A percentile compares a stretch with the other conserved stretches of the same genome.
Evolutionary conservation across 805 yeast genomes (phyloP).

Genomic region (Debaryomyces prosopidis): DNA sequence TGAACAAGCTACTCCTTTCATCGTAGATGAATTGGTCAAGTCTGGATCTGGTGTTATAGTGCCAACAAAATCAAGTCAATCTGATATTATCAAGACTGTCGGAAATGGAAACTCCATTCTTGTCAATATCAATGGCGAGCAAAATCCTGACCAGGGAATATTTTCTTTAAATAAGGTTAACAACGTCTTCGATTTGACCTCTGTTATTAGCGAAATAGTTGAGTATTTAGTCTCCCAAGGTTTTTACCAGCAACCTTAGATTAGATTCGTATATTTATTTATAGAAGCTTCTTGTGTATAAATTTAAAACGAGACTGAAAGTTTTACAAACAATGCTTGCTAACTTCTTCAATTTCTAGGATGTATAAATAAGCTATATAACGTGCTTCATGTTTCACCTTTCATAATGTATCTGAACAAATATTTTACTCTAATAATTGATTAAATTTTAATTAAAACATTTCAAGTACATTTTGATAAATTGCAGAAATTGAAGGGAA

Average conservation of each 20-base stretch:
- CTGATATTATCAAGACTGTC: conserved; percentile 60
- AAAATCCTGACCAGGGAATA: conserved; percentile 7
- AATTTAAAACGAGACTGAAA: too few species aligned
- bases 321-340: too few species aligned
- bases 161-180: conserved; percentile 10
- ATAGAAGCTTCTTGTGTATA: background rate
- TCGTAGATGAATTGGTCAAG: conserved; percentile 73
- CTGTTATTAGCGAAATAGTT: conserved; percentile 71
- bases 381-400: too few species aligned
- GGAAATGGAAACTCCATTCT: conserved; percentile 58
- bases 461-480: too few species aligned
- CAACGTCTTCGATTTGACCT: conserved; percentile 20
- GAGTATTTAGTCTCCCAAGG: conserved; percentile 79
- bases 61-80: conserved; percentile 44
- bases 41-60: conserved; percentile 91
- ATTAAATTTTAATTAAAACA: too few species aligned
- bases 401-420: too few species aligned
- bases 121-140: conserved; percentile 21
- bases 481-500: too few species aligned
- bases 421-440: too few species aligned
- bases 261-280: background rate
- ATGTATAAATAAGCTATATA: too few species aligned
- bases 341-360: too few species aligned
- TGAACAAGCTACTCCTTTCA: conserved; percentile 45
- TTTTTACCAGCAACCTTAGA: conserved; percentile 48